Conservation (phyloP, 139 green algal species). For the Nannochloris sp. region DNA sequence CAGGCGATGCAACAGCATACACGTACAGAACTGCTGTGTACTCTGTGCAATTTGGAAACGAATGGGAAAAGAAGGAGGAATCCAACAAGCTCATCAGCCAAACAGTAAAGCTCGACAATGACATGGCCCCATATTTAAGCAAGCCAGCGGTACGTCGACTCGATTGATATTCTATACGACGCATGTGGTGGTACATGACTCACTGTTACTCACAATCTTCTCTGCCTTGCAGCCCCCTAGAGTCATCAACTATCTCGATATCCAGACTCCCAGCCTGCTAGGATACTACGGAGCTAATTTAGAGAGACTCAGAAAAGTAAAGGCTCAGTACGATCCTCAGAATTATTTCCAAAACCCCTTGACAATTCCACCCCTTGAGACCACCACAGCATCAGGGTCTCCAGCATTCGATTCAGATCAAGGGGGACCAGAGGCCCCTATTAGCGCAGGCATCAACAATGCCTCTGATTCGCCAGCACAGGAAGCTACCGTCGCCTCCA, state of each 20-base stretch:
- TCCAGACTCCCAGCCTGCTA: background rate
- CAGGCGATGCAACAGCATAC: conserved; percentile 1
- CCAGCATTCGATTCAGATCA: too few relatives aligned
- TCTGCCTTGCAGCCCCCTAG: background rate
- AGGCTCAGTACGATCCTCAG: background rate
- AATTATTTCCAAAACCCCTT: conserved; percentile 1
- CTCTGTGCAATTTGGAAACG: background rate
- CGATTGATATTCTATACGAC: too few relatives aligned
- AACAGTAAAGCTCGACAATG: background rate
- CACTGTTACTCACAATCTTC: too few relatives aligned
- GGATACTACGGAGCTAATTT: background rate
- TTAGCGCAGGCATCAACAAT: too few relatives aligned
- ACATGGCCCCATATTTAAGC: background rate
- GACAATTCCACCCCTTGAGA: background rate
- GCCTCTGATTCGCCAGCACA: too few relatives aligned
- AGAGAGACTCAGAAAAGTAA: background rate
- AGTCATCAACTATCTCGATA: conserved; percentile 2
- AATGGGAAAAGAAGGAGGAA: background rate
- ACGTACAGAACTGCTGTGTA: background rate
- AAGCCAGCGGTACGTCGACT: too few relatives aligned
- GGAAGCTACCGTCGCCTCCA: too few relatives aligned
- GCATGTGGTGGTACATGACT: too few relatives aligned
- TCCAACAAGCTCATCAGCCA: background rate
- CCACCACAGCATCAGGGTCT: too few relatives aligned
- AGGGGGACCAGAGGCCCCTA: too few relatives aligned